These are phyloP conservation scores for Ligustrum vulgare DNA, from an alignment of 257 asterid species.

Conservation along the genomic window DNA sequence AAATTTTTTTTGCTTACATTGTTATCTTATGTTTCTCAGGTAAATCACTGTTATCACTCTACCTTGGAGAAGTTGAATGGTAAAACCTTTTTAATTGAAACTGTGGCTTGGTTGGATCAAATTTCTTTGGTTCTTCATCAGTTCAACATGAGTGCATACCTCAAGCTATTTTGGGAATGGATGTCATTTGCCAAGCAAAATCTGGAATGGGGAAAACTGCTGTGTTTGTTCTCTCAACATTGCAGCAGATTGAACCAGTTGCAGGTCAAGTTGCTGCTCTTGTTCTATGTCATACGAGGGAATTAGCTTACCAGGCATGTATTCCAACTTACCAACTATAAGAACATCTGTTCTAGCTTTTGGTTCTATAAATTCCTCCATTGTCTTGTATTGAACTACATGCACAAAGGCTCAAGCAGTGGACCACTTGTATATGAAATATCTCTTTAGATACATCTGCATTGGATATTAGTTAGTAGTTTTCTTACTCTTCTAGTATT, in stretches of 20 bases:
- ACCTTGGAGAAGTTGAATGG: conserved; percentile 79
- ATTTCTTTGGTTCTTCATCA: conserved; percentile 80
- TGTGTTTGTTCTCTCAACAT: conserved; percentile 81
- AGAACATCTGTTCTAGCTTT: not conserved
- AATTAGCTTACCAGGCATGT: conserved; percentile 88
- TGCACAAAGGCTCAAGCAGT: not conserved
- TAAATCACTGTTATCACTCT: conserved; percentile 59
- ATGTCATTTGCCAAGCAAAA: conserved; percentile 83
- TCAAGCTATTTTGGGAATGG: conserved; percentile 76
- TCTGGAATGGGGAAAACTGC: conserved; percentile 98
- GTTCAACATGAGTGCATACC: conserved; percentile 97
- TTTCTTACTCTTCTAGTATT: conserved; percentile 6
- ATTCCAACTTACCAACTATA: not conserved
- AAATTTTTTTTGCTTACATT: not conserved
- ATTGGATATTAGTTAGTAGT: not conserved
- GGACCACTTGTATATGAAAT: not conserved
- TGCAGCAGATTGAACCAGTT: conserved; percentile 88
- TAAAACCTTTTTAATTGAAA: conserved; percentile 48
- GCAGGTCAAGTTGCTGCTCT: conserved; percentile 90
- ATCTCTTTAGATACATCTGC: not conserved
- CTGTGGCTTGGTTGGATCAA: conserved; percentile 84
- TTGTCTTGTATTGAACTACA: not conserved
- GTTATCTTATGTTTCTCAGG: conserved; percentile 47
- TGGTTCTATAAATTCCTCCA: not conserved
- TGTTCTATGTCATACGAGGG: conserved; percentile 84